Percentiles rank a stretch among this genome's conserved stretches.
phyloP scores from a whole-genome alignment of 805 yeast species.

The Suhomyces sp. region DNA sequence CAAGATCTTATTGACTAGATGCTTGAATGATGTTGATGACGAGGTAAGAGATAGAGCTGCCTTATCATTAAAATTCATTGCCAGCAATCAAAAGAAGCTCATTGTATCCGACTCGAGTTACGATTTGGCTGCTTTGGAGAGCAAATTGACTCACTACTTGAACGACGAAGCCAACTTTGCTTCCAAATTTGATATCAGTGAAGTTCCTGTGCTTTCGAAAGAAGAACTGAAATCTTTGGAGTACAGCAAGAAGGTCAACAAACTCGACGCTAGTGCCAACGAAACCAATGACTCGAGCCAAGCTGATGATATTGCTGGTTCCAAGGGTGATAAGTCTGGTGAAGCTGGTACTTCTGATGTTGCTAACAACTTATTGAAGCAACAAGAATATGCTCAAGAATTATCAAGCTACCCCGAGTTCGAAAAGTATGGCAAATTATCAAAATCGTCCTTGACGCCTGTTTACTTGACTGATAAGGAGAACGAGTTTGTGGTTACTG shows the following conservation, averaged over 20 bases:
- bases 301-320: slow-evolving; percentile 20
- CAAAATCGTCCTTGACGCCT: slow-evolving; percentile 61
- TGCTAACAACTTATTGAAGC: slow-evolving; percentile 36
- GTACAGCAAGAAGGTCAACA: slow-evolving; percentile 49
- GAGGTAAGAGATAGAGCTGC: slow-evolving; percentile 98
- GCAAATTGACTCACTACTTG: slow-evolving; percentile 69
- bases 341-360: slow-evolving; percentile 21
- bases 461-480: slow-evolving; percentile 83
- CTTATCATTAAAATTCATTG: slow-evolving; percentile 67
- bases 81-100: slow-evolving; percentile 36
- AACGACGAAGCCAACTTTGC: slow-evolving; percentile 47
- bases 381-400: slow-evolving; percentile 68
- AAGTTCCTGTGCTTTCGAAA: slow-evolving; percentile 62
- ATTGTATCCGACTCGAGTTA: slow-evolving; percentile 66
- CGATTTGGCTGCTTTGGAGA: slow-evolving; percentile 76
- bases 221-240: slow-evolving; percentile 69
- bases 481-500: slow-evolving; percentile 87
- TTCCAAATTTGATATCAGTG: slow-evolving; percentile 65
- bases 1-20: slow-evolving; percentile 71
- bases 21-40: slow-evolving; percentile 86
- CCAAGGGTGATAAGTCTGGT: slow-evolving; percentile 5
- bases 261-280: slow-evolving; percentile 27
- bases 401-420: slow-evolving; percentile 71
- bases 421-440: slow-evolving; percentile 65
- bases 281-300: slow-evolving; percentile 14